Percentiles rank a stretch among this genome's conserved stretches.
Conservation (phyloP, 1,284 basidiomycete genomes). For the Cutaneotrichosporon curvatum region DNA sequence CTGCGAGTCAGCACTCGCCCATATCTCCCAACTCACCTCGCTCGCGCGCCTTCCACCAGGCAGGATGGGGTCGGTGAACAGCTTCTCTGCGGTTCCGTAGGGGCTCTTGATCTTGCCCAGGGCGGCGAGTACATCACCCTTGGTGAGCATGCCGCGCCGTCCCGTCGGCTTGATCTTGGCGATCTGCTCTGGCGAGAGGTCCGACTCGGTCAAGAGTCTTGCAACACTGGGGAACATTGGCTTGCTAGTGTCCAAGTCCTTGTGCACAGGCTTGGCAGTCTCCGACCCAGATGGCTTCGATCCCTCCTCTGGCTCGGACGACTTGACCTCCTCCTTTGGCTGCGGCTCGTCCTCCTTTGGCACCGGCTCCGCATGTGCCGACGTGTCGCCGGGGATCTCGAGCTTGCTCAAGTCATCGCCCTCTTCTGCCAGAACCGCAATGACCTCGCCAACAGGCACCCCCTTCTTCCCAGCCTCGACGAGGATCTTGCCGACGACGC, state of each 20-base stretch:
- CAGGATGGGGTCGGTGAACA: slow-evolving; percentile 47
- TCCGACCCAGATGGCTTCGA: neutral
- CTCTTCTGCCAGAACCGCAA: slow-evolving; percentile 91
- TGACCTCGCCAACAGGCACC: slow-evolving; percentile 77
- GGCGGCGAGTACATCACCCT: slow-evolving; percentile 76
- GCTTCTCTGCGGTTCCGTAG: slow-evolving; percentile 67
- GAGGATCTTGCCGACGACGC: slow-evolving; percentile 85
- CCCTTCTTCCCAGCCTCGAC: slow-evolving; percentile 76
- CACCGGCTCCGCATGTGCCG: slow-evolving; percentile 43
- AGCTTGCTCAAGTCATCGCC: slow-evolving; percentile 88
- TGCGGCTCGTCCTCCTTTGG: slow-evolving; percentile 6
- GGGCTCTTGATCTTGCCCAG: slow-evolving; percentile 60
- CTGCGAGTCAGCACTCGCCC: no score
- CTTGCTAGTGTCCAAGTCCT: slow-evolving; percentile 33
- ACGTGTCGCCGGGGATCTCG: slow-evolving; percentile 54
- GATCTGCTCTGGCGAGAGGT: slow-evolving; percentile 44
- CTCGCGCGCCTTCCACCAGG: slow-evolving; percentile 32
- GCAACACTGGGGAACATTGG: slow-evolving; percentile 41
- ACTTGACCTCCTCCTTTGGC: slow-evolving; percentile 8
- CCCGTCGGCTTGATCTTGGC: slow-evolving; percentile 58
- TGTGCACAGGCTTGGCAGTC: slow-evolving; percentile 22
- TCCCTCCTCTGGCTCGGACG: slow-evolving; percentile 5
- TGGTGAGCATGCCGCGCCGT: slow-evolving; percentile 79
- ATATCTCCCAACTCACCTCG: slow-evolving; percentile 22
- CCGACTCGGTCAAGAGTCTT: slow-evolving; percentile 41